These are phyloP conservation scores for Apiospora kogelbergensis DNA, from an alignment of 2,329 filamentous ascomycete species.

Conservation along the genomic window DNA sequence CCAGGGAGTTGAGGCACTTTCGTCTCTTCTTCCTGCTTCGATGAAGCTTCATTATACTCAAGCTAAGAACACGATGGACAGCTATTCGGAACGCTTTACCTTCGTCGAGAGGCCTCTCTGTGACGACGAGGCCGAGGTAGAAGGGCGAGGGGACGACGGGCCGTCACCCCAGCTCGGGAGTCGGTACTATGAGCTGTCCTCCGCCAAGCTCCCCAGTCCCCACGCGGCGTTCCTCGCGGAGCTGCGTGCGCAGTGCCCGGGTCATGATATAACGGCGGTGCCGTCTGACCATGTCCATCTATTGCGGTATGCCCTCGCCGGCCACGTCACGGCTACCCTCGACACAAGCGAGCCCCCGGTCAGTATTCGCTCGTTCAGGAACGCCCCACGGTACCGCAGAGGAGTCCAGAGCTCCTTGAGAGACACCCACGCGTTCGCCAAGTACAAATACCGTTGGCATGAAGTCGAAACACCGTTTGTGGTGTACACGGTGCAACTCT, in stretches of 20 bases:
- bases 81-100: background rate
- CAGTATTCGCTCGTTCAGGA: background rate
- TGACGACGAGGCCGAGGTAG: background rate
- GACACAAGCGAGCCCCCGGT: conserved; percentile 4
- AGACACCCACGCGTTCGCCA: conserved; percentile 32
- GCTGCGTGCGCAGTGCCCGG: conserved; percentile 10
- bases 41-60: too few species aligned
- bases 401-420: conserved; percentile 32
- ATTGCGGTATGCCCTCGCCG: conserved; percentile 9
- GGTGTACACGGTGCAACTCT: conserved; percentile 35
- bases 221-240: conserved; percentile 9
- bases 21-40: too few species aligned
- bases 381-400: background rate
- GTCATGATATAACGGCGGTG: conserved; percentile 4
- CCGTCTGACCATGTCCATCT: conserved; percentile 10
- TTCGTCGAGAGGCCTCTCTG: background rate
- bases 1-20: too few species aligned
- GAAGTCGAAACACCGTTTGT: conserved; percentile 33
- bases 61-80: too few species aligned
- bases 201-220: background rate
- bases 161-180: background rate
- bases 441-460: conserved; percentile 39
- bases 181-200: background rate
- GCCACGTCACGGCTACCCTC: conserved; percentile 3
- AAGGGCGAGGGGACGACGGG: background rate